Conservation (phyloP, 371 early-diverging fungal species). For the Apophysomyces trapeziformis region DNA sequence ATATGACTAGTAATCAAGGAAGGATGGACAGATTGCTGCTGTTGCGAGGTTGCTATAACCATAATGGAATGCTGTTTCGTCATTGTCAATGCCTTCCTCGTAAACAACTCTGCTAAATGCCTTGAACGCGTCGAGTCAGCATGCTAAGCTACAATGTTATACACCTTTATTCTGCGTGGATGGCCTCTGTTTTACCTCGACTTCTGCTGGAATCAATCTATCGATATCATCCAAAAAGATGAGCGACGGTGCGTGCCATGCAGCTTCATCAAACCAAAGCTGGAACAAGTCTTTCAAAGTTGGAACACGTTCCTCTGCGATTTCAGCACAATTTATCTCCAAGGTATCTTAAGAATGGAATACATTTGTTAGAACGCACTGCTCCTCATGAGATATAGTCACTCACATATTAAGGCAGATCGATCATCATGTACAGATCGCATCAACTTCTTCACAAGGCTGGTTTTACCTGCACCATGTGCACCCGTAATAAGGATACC, state of each 20-base stretch:
- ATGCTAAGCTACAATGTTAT: conserved; percentile 42
- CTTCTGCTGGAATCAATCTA: conserved; percentile 83
- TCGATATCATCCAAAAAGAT: conserved; percentile 98
- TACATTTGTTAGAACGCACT: background rate
- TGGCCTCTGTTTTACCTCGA: conserved; percentile 57
- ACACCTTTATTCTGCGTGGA: background rate
- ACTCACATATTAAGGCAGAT: conserved; percentile 65
- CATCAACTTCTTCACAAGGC: conserved; percentile 60
- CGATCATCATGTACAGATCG: conserved; percentile 40
- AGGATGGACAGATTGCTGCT: conserved; percentile 71
- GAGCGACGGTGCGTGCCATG: conserved; percentile 82
- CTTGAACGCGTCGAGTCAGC: conserved; percentile 71
- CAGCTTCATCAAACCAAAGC: conserved; percentile 70
- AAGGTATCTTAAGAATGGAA: conserved; percentile 42
- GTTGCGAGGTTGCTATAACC: conserved; percentile 73
- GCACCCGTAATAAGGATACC: conserved; percentile 83
- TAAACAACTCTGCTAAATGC: conserved; percentile 74
- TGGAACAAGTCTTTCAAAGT: conserved; percentile 69
- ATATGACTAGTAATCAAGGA: conserved; percentile 66
- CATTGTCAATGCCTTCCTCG: conserved; percentile 48
- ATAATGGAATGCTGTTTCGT: conserved; percentile 57
- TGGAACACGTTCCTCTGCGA: conserved; percentile 66
- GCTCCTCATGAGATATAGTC: too few species aligned
- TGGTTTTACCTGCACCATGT: conserved; percentile 88
- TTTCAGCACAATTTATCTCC: conserved; percentile 67